Conservation (phyloP, 768 basidiomycete species). For the Boletus reticuloceps region DNA sequence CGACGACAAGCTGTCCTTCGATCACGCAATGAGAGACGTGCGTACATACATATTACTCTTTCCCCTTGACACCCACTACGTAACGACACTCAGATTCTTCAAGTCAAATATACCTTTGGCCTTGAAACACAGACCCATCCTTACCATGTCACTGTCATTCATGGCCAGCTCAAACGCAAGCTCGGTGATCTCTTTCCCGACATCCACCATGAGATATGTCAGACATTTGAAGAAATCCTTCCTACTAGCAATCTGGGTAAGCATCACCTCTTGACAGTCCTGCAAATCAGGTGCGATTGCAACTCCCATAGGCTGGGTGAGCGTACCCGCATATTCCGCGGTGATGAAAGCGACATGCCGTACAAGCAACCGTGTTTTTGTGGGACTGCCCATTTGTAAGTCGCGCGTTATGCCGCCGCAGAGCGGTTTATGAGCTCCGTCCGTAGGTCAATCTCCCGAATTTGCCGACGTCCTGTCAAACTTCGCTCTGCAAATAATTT, state of each 20-base stretch:
- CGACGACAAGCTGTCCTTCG: conserved; percentile 45
- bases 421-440: conserved; percentile 7
- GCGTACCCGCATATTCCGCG: conserved; percentile 26
- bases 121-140: conserved; percentile 30
- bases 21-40: conserved; percentile 41
- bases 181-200: conserved; percentile 33
- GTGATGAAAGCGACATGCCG: conserved; percentile 34
- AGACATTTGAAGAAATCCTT: conserved; percentile 30
- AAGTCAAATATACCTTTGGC: conserved; percentile 39
- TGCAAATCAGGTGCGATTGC: conserved; percentile 10
- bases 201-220: conserved; percentile 33
- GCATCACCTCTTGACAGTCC: conserved; percentile 1
- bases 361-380: conserved; percentile 41
- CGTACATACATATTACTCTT: conserved; percentile 8
- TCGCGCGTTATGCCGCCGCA: conserved; percentile 2
- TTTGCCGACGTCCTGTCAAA: conserved; percentile 33
- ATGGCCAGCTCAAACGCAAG: conserved; percentile 33
- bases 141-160: conserved; percentile 36
- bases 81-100: conserved; percentile 29
- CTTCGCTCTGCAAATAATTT: conserved; percentile 34
- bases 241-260: conserved; percentile 19
- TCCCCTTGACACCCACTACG: neutral
- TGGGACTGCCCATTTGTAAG: conserved; percentile 39
- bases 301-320: conserved; percentile 28
- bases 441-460: conserved; percentile 35